Percentiles rank a stretch among this genome's conserved stretches.
Conservation (phyloP, 805 yeast genomes). For the Ogataea pilisensis region DNA sequence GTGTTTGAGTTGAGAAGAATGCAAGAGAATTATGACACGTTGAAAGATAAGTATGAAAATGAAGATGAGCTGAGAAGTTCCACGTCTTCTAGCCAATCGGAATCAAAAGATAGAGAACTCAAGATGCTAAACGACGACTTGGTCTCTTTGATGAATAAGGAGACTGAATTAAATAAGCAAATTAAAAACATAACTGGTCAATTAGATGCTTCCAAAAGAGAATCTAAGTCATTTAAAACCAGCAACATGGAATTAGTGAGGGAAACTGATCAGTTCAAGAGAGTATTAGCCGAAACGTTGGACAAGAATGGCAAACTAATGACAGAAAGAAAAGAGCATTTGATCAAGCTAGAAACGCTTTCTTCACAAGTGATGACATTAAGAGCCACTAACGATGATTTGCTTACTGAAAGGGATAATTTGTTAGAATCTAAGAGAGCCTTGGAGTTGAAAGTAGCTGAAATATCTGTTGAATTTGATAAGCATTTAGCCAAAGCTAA, state of each 20-base stretch:
- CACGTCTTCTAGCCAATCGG: constrained; percentile 25
- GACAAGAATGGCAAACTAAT: constrained; percentile 39
- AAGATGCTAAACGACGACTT: constrained; percentile 51
- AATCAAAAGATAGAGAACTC: constrained; percentile 44
- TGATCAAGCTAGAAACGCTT: constrained; percentile 41
- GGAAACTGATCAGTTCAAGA: constrained; percentile 40
- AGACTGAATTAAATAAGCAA: constrained; percentile 61
- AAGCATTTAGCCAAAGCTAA: constrained; percentile 31
- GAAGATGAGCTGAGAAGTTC: constrained; percentile 35
- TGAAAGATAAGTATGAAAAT: constrained; percentile 49
- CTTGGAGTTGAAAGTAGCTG: constrained; percentile 42
- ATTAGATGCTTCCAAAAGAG: constrained; percentile 50
- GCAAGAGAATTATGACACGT: constrained; percentile 42
- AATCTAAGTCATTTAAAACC: constrained; percentile 36
- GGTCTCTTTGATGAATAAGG: constrained; percentile 52
- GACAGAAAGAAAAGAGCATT: constrained; percentile 42
- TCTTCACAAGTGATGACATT: constrained; percentile 52
- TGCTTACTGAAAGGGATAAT: constrained; percentile 59
- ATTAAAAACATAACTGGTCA: constrained; percentile 59
- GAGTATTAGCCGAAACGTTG: constrained; percentile 37
- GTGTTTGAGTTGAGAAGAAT: constrained; percentile 50
- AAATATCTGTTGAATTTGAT: constrained; percentile 37
- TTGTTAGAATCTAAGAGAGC: constrained; percentile 47
- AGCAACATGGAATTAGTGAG: constrained; percentile 36
- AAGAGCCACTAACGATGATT: constrained; percentile 55